Conservation (phyloP, 495 filamentous ascomycete species). For the Pseudoneurospora amorphoporcata region DNA sequence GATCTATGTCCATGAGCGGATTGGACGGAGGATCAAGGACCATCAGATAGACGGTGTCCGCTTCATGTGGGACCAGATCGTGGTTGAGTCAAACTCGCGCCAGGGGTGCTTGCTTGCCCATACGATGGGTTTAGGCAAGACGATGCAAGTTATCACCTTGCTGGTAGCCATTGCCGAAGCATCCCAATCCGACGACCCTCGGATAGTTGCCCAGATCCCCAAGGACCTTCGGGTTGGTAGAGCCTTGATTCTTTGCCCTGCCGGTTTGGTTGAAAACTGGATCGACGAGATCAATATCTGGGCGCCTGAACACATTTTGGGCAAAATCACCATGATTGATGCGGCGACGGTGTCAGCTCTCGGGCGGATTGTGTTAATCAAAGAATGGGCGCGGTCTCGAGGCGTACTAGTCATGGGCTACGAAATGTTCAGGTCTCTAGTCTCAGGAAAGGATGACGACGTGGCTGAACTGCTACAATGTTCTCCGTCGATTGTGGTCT, state of each 20-base stretch:
- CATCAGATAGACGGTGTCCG: slow-evolving; percentile 60
- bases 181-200: slow-evolving; percentile 43
- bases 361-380: slow-evolving; percentile 36
- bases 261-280: slow-evolving; percentile 74
- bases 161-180: slow-evolving; percentile 64
- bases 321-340: slow-evolving; percentile 41
- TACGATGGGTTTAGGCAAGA: slow-evolving; percentile 91
- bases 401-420: slow-evolving; percentile 72
- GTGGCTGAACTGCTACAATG: slow-evolving; percentile 37
- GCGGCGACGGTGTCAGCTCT: slow-evolving; percentile 9
- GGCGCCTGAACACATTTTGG: slow-evolving; percentile 46
- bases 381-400: slow-evolving; percentile 51
- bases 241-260: slow-evolving; percentile 66
- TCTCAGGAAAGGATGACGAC: slow-evolving; percentile 20
- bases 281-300: slow-evolving; percentile 62
- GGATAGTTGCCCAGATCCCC: slow-evolving; percentile 57
- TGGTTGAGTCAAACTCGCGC: slow-evolving; percentile 36
- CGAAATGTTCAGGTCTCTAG: slow-evolving; percentile 42
- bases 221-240: slow-evolving; percentile 46
- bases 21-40: slow-evolving; percentile 41
- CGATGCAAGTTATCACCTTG: slow-evolving; percentile 79
- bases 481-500: slow-evolving; percentile 64
- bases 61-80: slow-evolving; percentile 84
- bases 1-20: slow-evolving; percentile 39
- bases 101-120: slow-evolving; percentile 82